Base-by-base conservation (phyloP, 2,329 filamentous ascomycete species). In the Karstenula rhodostoma region DNA sequence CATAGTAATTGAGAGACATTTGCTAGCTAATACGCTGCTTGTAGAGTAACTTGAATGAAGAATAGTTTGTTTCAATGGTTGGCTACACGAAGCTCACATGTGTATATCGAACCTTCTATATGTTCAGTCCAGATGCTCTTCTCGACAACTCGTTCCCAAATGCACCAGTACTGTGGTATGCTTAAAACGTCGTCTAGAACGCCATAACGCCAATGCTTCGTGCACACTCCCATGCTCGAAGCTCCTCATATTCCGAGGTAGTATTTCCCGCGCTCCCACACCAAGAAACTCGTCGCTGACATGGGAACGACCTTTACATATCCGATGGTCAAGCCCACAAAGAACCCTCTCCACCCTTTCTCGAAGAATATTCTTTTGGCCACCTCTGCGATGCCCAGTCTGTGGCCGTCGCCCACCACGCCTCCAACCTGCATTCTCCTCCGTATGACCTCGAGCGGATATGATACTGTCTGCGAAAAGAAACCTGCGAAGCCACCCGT, bases 391-490 rank as follows among this genome's bases (percentile, higher is more conserved):
- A 99, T 92, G 53, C 88, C 84, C 48, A 97, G 79, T 48, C 91
- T 83, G 69, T 88, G 92, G 0, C 94, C 94, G 75, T 98, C 94
- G 1, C 95, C 95, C 0, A 98, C 93, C 0, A 94, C 94, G 12
- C 94, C 95, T 50, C 93, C 92, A 15, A 99, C 95, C 77, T 99
- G 95, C 94, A 99, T 98, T 50, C 95, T 86, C 65, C 95, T 86
- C 61, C 95, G 84, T 60, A 98, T 90, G 17, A 99, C 92, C 78
- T 99, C 95, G 2, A 99, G 84, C 5, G 95, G 95, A 77, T 99
- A 99, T 17, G 94, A 96, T 0, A 90, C 87, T 0, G 94, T 97
- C 78, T 99, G 95, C 8, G 93, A 94, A 1, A 97, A 88, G 61
- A 97, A 82, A 2, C 95, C 95, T 0, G 95, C 94, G 10, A 95